Percentiles rank a stretch among this genome's conserved stretches.
phyloP scores from a whole-genome alignment of 257 asterid species.

The Solanum stenotomum region DNA sequence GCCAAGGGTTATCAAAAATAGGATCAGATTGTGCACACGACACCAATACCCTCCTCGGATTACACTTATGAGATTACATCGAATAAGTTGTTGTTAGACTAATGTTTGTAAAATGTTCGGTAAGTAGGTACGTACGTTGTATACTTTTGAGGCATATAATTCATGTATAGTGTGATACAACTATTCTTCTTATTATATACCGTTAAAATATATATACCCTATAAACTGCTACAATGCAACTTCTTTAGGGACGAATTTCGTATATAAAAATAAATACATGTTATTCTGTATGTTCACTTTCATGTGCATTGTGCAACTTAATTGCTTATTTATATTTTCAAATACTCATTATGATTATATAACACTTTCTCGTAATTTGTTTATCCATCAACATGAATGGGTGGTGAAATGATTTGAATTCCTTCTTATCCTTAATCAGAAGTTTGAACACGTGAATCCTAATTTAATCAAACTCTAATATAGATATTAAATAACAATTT shows the following conservation, averaged over 20 bases:
- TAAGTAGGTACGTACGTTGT: neutral
- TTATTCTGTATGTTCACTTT: neutral
- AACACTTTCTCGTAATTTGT: neutral
- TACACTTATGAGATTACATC: neutral
- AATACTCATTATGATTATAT: neutral
- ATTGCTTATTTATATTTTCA: neutral
- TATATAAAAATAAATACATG: neutral
- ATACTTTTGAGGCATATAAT: neutral
- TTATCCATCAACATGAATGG: neutral
- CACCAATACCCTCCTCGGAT: fast-evolving
- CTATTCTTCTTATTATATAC: neutral
- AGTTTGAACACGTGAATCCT: no score
- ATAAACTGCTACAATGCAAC: neutral
- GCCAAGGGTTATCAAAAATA: fast-evolving
- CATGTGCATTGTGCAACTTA: neutral
- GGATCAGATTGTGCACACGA: neutral
- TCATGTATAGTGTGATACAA: neutral
- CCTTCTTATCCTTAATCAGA: fast-evolving
- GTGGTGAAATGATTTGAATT: neutral
- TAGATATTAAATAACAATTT: no score
- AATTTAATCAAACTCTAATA: no score
- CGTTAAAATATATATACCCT: neutral
- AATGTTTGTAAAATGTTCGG: neutral
- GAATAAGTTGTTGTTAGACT: neutral
- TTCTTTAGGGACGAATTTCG: no score